phyloP scores from a whole-genome alignment of 306 rosid species.

The Dryas octopetala region DNA sequence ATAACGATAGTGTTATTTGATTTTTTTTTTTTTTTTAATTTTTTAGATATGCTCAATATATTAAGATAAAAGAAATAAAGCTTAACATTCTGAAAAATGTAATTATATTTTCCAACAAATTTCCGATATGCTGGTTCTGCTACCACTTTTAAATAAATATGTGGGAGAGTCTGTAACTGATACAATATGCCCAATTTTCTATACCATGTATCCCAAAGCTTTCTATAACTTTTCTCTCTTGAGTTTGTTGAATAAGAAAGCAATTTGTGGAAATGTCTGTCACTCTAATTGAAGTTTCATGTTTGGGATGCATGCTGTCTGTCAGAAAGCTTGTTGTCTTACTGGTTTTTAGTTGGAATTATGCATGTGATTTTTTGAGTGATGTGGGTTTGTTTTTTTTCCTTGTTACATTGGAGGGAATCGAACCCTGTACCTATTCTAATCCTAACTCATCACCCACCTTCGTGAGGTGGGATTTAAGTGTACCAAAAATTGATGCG shows the following conservation, averaged over 20 bases:
- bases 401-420: too few relatives aligned
- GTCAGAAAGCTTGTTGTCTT: neutral
- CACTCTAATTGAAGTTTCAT: neutral
- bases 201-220: neutral
- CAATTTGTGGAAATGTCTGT: neutral
- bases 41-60: too few relatives aligned
- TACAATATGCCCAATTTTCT: neutral
- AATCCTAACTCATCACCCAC: too few relatives aligned
- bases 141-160: neutral
- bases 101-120: neutral
- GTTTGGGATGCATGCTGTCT: neutral
- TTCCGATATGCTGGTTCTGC: neutral
- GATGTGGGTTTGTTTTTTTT: neutral
- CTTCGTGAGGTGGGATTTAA: neutral
- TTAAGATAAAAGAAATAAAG: too few relatives aligned
- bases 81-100: too few relatives aligned
- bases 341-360: too few relatives aligned
- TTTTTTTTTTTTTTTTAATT: too few relatives aligned
- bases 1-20: too few relatives aligned
- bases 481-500: neutral
- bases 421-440: too few relatives aligned
- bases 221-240: neutral
- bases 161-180: neutral
- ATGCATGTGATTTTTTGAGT: neutral
- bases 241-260: neutral